A percentile compares a stretch with the other conserved stretches of the same genome.
phyloP scores from a whole-genome alignment of 176 grass and related monocot genomes.

The Musa beccarii region DNA sequence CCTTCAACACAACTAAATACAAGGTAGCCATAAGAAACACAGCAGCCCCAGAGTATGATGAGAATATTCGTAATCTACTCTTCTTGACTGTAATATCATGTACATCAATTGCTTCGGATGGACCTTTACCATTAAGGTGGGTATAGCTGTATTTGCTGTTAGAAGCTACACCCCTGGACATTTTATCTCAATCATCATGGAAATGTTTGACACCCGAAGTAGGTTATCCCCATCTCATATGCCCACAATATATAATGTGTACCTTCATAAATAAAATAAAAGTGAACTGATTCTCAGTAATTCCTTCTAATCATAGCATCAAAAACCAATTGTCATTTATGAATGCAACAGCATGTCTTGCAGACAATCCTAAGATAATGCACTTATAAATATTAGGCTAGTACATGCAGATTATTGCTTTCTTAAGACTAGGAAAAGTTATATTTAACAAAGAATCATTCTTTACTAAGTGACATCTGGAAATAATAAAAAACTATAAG shows the following conservation, averaged over 20 bases:
- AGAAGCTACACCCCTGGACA: not conserved
- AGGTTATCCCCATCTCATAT: not conserved
- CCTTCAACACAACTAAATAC: conserved; percentile 34
- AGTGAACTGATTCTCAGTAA: not conserved
- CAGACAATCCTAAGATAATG: not conserved
- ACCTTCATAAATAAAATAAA: not conserved
- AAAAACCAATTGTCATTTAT: not conserved
- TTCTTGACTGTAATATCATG: conserved; percentile 51
- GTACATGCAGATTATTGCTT: not conserved
- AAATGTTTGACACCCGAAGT: not conserved
- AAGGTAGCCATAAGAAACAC: conserved; percentile 34
- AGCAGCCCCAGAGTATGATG: conserved; percentile 22
- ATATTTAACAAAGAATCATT: too few relatives aligned
- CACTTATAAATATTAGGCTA: not conserved
- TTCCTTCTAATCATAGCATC: too few relatives aligned
- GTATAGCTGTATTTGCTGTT: conserved; percentile 30
- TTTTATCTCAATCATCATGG: not conserved
- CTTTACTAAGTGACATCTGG: not conserved
- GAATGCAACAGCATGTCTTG: not conserved
- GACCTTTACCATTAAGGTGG: conserved; percentile 15
- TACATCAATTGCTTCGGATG: conserved; percentile 32
- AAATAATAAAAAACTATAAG: not conserved
- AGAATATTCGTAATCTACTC: conserved; percentile 27
- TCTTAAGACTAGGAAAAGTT: not conserved
- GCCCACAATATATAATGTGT: not conserved